Evolutionary conservation across 805 yeast genomes (phyloP), one percentile per base, ranked within the genome.

Genomic region (Tetrapisispora nanseiensis): DNA sequence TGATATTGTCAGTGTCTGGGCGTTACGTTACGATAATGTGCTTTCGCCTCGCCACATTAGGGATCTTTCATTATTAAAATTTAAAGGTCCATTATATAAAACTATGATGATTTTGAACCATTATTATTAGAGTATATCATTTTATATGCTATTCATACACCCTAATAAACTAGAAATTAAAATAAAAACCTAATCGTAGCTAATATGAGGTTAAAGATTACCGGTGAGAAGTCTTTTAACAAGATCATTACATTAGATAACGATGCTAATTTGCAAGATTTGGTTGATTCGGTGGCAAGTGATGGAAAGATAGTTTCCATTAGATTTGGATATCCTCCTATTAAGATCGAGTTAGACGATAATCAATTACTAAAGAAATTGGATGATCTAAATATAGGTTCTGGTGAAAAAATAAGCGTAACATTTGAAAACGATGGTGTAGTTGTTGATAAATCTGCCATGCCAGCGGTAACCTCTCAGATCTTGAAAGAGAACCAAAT

Each of bases 291-390:
- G 9, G 34, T 41, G 60, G n/a, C 42, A 20, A 22, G 27, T 40
- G 21, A 46, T 26, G 19, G 22, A 22, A 34, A 41, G n/a, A 42
- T 51, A 3, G 37, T 41, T 16, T 55, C 45, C 21, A 56, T 80
- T 40, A 71, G 72, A 46, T 59, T 51, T 36, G 87, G 89, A 2
- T 81, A 71, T 52, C 90, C 89, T 1, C 84, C 84, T 1, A 71
- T 66, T 45, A 47, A 60, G 1, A 43, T 80, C 2, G 66, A 63
- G 21, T 44, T 68, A 7, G 44, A 47, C 5, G 56, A 56, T 20
- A 46, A 43, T 10, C 30, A 38, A 12, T 43, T 43, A 9, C 33
- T 37, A 1, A 38, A 33, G 8, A 44, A 51, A 10, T 47, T 77
- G 11, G 54, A 48, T 2, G 72, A 67, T 2, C 47, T 70, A 6